Conservation (phyloP, 1,284 basidiomycete species). For the Trichosporon coremiiforme region DNA sequence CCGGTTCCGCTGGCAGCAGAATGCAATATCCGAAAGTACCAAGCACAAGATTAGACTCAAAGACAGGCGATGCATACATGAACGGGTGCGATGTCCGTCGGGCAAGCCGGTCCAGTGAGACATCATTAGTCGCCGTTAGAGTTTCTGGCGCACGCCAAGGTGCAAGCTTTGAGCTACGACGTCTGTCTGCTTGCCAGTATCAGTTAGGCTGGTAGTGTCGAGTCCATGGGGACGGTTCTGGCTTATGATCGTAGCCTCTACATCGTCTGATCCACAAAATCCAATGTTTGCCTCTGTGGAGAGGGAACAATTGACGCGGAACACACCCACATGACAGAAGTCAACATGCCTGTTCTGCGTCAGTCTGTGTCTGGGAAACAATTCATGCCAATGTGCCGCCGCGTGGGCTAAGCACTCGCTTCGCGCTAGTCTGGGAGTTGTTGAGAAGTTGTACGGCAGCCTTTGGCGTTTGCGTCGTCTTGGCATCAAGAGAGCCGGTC, state of each 20-base stretch:
- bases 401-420: background rate
- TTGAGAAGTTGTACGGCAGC: background rate
- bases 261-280: no score
- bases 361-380: background rate
- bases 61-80: no score
- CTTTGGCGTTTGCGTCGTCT: background rate
- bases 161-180: background rate
- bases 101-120: no score
- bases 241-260: no score
- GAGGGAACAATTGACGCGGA: background rate
- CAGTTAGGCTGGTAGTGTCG: no score
- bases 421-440: background rate
- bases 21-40: no score
- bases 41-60: no score
- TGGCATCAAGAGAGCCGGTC: background rate
- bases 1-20: no score
- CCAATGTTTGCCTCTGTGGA: no score
- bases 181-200: background rate
- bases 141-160: background rate
- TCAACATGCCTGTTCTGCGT: background rate
- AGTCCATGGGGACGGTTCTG: no score
- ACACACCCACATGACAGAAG: background rate
- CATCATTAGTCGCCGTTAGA: background rate
- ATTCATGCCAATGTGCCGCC: background rate
- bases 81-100: no score